phyloP scores from a whole-genome alignment of 768 basidiomycete genomes.

The Leucocoprinus leucothites region DNA sequence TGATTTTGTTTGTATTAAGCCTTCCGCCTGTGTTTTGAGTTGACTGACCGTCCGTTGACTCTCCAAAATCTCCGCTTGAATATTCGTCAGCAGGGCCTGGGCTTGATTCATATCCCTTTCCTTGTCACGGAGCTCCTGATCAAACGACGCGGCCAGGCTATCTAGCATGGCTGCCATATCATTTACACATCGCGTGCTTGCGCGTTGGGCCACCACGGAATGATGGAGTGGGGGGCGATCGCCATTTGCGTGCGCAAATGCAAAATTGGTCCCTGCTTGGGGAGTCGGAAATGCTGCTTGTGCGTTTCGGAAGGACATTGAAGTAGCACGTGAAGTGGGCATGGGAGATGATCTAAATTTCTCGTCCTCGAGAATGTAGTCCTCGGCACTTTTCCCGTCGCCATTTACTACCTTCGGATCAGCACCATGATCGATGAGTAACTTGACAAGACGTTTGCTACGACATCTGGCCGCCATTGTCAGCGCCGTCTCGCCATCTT shows the following conservation, averaged over 20 bases:
- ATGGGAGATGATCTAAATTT: slow-evolving; percentile 91
- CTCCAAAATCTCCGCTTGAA: slow-evolving; percentile 88
- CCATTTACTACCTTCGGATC: slow-evolving; percentile 93
- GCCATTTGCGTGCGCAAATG: slow-evolving; percentile 48
- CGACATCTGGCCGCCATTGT: slow-evolving; percentile 96
- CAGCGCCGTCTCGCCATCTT: slow-evolving; percentile 96
- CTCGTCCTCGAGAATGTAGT: slow-evolving; percentile 98
- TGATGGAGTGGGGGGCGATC: slow-evolving; percentile 78
- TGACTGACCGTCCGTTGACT: slow-evolving; percentile 72
- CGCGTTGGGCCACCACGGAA: slow-evolving; percentile 81
- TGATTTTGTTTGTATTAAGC: slow-evolving; percentile 57
- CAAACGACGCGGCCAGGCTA: slow-evolving; percentile 84
- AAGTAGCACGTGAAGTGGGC: slow-evolving; percentile 60
- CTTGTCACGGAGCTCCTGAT: slow-evolving; percentile 87
- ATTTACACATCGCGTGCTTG: slow-evolving; percentile 79
- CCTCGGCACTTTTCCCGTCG: slow-evolving; percentile 96
- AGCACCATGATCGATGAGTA: slow-evolving; percentile 93
- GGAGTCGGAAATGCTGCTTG: slow-evolving; percentile 57
- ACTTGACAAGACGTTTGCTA: slow-evolving; percentile 92
- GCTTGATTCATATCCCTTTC: slow-evolving; percentile 91
- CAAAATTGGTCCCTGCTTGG: slow-evolving; percentile 34
- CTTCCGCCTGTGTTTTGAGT: slow-evolving; percentile 68
- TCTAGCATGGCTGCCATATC: slow-evolving; percentile 87
- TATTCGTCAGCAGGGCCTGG: slow-evolving; percentile 78
- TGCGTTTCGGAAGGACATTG: slow-evolving; percentile 73